A percentile compares a stretch with the other conserved stretches of the same genome.
phyloP scores from a whole-genome alignment of 768 basidiomycete genomes.

The Russula sp. region DNA sequence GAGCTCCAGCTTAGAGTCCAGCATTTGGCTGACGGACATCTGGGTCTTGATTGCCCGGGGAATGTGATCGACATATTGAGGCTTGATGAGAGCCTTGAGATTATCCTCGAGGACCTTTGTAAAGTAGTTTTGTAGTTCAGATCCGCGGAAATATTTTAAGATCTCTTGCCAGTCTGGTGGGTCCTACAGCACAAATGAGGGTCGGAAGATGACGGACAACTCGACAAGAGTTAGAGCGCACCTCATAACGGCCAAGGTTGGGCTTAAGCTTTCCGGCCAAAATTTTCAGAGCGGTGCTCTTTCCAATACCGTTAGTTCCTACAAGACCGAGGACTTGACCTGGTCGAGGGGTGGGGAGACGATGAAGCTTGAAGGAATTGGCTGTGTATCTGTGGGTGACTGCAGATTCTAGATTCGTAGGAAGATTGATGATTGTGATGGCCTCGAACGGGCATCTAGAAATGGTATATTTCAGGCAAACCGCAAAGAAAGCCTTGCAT shows the following conservation, averaged over 20 bases:
- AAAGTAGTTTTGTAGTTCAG: slow-evolving; percentile 98
- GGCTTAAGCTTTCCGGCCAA: slow-evolving; percentile 96
- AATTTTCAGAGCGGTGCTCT: slow-evolving; percentile 96
- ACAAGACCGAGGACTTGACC: slow-evolving; percentile 99
- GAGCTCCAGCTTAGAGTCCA: slow-evolving; percentile 81
- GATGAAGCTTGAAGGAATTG: slow-evolving; percentile 98
- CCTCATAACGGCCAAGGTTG: slow-evolving; percentile 94
- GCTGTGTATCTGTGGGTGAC: slow-evolving; percentile 98
- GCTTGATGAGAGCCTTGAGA: slow-evolving; percentile 97
- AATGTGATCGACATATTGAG: slow-evolving; percentile 99
- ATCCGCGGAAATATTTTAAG: slow-evolving; percentile 95
- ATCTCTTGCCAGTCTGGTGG: slow-evolving; percentile 99
- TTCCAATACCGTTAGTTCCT: slow-evolving; percentile 99
- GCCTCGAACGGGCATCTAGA: slow-evolving; percentile 97
- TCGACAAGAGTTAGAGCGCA: slow-evolving; percentile 31
- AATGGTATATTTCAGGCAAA: neutral
- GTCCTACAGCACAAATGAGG: slow-evolving; percentile 44
- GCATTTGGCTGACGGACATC: slow-evolving; percentile 84
- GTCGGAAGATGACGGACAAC: neutral
- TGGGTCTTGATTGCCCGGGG: slow-evolving; percentile 90
- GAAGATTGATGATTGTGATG: slow-evolving; percentile 97
- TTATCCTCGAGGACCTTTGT: slow-evolving; percentile 99
- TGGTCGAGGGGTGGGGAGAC: slow-evolving; percentile 92
- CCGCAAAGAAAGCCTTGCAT: neutral
- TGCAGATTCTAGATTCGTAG: slow-evolving; percentile 91